These are phyloP conservation scores for Nakazawaea pomicola DNA, from an alignment of 805 yeast species.

Conservation along the genomic window DNA sequence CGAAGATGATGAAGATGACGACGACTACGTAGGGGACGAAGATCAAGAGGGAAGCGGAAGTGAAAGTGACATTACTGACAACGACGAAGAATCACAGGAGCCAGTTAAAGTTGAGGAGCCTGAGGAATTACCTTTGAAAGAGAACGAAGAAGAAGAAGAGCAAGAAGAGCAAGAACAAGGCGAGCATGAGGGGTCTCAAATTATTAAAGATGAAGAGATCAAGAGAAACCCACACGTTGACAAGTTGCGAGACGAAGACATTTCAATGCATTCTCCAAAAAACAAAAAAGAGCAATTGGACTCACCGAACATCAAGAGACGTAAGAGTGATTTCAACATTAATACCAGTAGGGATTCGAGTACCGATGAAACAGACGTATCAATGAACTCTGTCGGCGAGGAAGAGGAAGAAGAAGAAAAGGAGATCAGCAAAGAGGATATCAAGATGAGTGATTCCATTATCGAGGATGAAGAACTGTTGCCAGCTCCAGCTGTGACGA, in stretches of 20 bases:
- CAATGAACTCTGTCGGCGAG: too few relatives aligned
- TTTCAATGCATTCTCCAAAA: conserved; percentile 5
- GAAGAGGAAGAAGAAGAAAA: too few relatives aligned
- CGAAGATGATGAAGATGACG: conserved; percentile 21
- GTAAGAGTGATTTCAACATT: conserved; percentile 6
- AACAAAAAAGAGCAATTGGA: conserved; percentile 8
- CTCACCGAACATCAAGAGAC: conserved; percentile 13
- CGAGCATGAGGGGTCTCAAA: background rate
- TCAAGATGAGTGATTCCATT: too few relatives aligned
- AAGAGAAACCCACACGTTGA: conserved; percentile 3
- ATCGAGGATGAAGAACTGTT: too few relatives aligned
- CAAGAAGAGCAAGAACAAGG: background rate
- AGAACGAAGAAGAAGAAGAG: background rate
- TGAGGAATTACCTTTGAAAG: too few relatives aligned
- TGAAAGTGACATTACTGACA: conserved; percentile 15
- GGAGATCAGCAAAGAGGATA: too few relatives aligned
- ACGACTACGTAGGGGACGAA: conserved; percentile 4
- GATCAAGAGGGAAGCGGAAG: conserved; percentile 17
- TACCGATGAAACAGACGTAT: conserved; percentile 1
- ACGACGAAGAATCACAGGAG: conserved; percentile 3
- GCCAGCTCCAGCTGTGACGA: too few relatives aligned
- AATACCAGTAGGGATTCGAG: too few relatives aligned
- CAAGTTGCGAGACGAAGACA: conserved; percentile 1
- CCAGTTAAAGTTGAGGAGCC: too few relatives aligned
- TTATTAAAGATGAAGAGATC: background rate